Conservation (phyloP, 75 land plant genomes). For the Isoetes taiwanensis region DNA sequence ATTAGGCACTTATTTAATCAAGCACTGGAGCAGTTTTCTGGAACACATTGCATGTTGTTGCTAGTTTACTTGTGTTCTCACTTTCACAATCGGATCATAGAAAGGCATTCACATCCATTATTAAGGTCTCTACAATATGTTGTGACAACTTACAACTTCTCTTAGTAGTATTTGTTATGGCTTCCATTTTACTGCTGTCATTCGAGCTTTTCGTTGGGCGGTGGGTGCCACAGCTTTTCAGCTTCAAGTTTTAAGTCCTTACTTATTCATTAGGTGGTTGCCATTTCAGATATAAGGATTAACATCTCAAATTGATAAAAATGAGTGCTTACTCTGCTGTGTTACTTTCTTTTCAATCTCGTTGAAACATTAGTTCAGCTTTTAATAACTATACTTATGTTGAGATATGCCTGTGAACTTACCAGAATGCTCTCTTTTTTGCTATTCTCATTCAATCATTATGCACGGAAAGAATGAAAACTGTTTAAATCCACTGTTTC, state of each 20-base stretch:
- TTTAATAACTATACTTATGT: constrained; percentile 4
- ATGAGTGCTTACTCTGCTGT: constrained; percentile 5
- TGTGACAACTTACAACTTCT: background rate
- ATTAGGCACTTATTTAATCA: too few species aligned
- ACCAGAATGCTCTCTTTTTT: background rate
- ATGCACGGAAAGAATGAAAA: background rate
- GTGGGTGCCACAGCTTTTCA: background rate
- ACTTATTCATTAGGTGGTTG: too few species aligned
- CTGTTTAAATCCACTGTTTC: background rate
- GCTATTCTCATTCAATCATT: constrained; percentile 2
- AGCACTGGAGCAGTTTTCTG: too few species aligned
- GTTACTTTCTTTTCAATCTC: constrained; percentile 5
- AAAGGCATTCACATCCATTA: too few species aligned
- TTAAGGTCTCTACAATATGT: background rate
- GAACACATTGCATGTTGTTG: too few species aligned
- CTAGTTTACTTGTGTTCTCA: too few species aligned
- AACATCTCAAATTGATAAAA: background rate
- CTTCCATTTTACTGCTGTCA: background rate
- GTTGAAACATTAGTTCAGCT: constrained; percentile 4
- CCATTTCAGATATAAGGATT: too few species aligned
- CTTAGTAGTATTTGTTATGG: constrained; percentile 7
- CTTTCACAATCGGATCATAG: too few species aligned
- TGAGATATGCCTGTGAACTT: background rate
- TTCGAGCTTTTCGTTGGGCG: background rate
- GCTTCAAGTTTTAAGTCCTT: background rate